Evolutionary conservation across 169 alveolate species (phyloP), one percentile per base, ranked within the genome.

Genomic region (Neospora caninum): DNA sequence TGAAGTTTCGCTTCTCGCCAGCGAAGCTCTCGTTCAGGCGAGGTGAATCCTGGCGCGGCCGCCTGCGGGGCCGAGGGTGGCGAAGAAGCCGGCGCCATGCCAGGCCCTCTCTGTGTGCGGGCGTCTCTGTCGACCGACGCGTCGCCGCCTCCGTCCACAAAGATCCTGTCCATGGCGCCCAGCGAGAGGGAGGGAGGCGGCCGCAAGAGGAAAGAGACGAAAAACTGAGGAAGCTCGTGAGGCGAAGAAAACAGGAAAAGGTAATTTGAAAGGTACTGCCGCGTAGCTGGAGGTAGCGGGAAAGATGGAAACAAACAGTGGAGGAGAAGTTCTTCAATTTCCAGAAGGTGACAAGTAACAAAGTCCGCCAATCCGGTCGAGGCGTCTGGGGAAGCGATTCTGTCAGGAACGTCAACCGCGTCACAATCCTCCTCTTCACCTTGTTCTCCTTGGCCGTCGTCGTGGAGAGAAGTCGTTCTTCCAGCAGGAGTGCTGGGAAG

Each of bases 251-350:
- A n/a, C 86, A 78, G n/a, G 27, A 36, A 38, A 6, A 78, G 45
- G 86, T 78, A 78, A n/a, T 38, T 78, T 13, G 45, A 20, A 20
- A 78, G 86, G 86, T 78, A 78, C 45, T 78, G 86, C 9, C 49
- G 86, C 20, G 86, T 78, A 0, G 86, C 86, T 43, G 86, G 86
- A n/a, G 86, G 86, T 25, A 78, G 49, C 7, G 86, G 86, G 10
- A 78, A 78, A 7, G 86, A 20, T 64, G 89, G 89, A 31, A 82
- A 41, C 53, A 82, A 13, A 42, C 89, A 82, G 67, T 82, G 89
- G 31, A 82, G 89, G 10, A 82, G 89, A 41, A 82, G 53, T 41
- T 82, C 89, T 43, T 82, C 89, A 29, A 82, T 0, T 49, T 82
- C 89, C 10, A 82, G 89, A 13, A 39, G 64, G 39, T 82, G 89